Evolutionary conservation across 495 filamentous ascomycete species (phyloP).

Genomic region (Penicillium tannophilum): DNA sequence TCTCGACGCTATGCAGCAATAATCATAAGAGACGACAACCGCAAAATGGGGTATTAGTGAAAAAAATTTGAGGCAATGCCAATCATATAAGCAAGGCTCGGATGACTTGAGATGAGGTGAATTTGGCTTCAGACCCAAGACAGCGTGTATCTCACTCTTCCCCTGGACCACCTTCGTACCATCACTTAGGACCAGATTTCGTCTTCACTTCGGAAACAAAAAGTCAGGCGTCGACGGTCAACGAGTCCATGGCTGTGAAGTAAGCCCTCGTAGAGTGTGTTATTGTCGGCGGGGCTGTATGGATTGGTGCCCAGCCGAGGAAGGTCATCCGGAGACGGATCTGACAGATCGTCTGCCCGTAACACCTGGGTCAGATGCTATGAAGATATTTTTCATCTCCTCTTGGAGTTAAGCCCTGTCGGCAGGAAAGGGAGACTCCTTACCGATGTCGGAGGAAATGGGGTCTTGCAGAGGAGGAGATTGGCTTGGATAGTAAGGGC

Average conservation of each 20-base stretch:
- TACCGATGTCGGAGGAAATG: conserved; percentile 19
- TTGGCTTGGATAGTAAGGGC: conserved; percentile 47
- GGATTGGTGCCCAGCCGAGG: conserved; percentile 18
- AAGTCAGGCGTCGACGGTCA: conserved; percentile 23
- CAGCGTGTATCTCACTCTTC: not conserved
- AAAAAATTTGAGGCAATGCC: not conserved
- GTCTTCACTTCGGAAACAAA: conserved; percentile 23
- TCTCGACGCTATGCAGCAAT: not conserved
- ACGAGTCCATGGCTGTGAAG: conserved; percentile 23
- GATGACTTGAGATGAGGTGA: not conserved
- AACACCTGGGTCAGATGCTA: conserved; percentile 21
- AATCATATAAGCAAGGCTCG: not conserved
- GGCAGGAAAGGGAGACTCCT: conserved; percentile 19
- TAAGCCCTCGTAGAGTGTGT: conserved; percentile 29
- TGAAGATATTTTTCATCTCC: conserved; percentile 8
- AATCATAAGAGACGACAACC: not conserved
- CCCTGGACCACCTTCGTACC: not conserved
- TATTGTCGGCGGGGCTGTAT: conserved; percentile 18
- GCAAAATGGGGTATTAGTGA: not conserved
- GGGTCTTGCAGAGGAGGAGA: conserved; percentile 14
- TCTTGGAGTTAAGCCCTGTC: conserved; percentile 13
- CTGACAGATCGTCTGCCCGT: conserved; percentile 13
- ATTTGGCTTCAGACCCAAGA: not conserved
- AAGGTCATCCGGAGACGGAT: conserved; percentile 16
- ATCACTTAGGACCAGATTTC: conserved; percentile 2